phyloP scores from a whole-genome alignment of 805 yeast genomes.

The Candida patagonica region DNA sequence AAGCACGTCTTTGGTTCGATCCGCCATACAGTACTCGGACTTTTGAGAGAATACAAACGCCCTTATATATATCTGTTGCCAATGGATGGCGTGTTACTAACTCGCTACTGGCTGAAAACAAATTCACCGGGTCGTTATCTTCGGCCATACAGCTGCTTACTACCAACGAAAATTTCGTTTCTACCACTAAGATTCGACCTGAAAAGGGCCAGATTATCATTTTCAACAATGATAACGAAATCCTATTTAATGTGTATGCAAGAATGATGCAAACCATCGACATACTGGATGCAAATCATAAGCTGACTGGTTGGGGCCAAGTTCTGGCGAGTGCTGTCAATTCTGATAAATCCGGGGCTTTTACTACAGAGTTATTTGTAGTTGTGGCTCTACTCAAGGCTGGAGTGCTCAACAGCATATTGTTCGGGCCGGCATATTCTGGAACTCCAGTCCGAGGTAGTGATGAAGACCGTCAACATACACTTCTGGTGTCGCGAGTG shows the following conservation, averaged over 20 bases:
- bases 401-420: constrained; percentile 22
- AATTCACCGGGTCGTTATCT: constrained; percentile 17
- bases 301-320: constrained; percentile 44
- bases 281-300: constrained; percentile 33
- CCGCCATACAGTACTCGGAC: constrained; percentile 26
- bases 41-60: constrained; percentile 23
- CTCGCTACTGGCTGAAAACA: neutral
- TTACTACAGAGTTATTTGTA: constrained; percentile 18
- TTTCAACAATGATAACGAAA: constrained; percentile 39
- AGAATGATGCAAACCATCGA: constrained; percentile 47
- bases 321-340: constrained; percentile 30
- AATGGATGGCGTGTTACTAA: constrained; percentile 1
- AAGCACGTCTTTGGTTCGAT: constrained; percentile 49
- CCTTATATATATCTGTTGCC: constrained; percentile 6
- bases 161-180: neutral
- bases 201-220: constrained; percentile 15
- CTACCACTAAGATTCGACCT: neutral
- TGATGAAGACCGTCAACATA: constrained; percentile 25
- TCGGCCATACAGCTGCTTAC: neutral
- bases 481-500: constrained; percentile 40
- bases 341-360: neutral
- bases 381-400: constrained; percentile 20
- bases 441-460: constrained; percentile 31
- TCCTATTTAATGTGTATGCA: constrained; percentile 45
- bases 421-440: constrained; percentile 30